Base-by-base conservation (phyloP, 2,329 filamentous ascomycete genomes). In the Colletotrichum nymphaeae region DNA sequence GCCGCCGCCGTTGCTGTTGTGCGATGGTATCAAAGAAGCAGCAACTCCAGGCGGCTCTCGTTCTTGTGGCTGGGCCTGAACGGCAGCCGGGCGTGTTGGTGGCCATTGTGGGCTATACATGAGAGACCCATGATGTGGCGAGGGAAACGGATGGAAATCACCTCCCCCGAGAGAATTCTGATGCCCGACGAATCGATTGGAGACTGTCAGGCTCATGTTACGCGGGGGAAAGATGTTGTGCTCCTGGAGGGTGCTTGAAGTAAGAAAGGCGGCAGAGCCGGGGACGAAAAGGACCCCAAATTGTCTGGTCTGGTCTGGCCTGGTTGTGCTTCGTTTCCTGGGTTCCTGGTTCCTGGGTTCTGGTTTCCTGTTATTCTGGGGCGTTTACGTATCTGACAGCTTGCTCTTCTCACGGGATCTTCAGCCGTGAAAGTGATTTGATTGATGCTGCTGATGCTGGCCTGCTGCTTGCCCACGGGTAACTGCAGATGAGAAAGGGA, bases 171-270 rank as follows among this genome's bases (percentile, higher is more conserved):
- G 68, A 69, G 70, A 65, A 73, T 55, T 46, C 59, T 73, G 70
- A 69, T 73, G 70, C 55, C 59, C 59, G 49, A 60, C 49, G 35
- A 69, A 60, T 65, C 55, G 59, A 64, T 73, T 73, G 30, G 66
- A 73, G 66, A 73, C 49, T 30, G 67, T 69, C 70, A 73, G 35
- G 70, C 70, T 73, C 70, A 73, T 73, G n/a, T 69, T 68, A 49
- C 22, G 22, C 12, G 24, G 53, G 53, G 53, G 14, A 32, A 22
- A 42, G 60, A 32, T 32, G 53, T 69, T 56, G 55, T 55, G 59
- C 14, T 64, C 19, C 28, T 26, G 49, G 63, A 49, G 42, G 42
- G 42, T 22, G 42, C 42, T 56, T 63, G 26, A 26, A 30, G 32
- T 16, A 28, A 16, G 5, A 5, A 56, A 16, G n/a, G 49, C 63